These are phyloP conservation scores for Dionaea muscipula DNA, from an alignment of 179 eudicot genomes.

Conservation along the genomic window DNA sequence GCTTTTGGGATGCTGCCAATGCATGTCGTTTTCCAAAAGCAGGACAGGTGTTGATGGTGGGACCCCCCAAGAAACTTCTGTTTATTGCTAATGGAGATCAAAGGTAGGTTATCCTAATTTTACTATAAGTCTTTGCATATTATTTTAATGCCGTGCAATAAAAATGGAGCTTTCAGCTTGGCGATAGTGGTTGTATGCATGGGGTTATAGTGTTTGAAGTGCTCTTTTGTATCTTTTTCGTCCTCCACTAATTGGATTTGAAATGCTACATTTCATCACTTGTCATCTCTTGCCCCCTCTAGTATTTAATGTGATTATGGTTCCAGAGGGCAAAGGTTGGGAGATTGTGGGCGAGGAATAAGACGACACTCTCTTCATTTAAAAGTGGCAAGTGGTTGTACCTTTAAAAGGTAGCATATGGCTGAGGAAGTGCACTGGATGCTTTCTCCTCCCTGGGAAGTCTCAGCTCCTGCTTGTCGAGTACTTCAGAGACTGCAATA, in stretches of 20 bases:
- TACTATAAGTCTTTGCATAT: conserved; percentile 3
- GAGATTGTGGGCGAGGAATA: conserved; percentile 44
- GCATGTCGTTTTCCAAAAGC: conserved; percentile 1
- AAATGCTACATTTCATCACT: no score
- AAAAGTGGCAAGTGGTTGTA: conserved; percentile 13
- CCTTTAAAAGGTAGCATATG: conserved; percentile 19
- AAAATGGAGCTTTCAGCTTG: not conserved
- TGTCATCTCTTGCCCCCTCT: no score
- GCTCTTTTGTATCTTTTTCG: no score
- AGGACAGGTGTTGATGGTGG: not conserved
- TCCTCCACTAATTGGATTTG: no score
- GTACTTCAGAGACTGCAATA: not conserved
- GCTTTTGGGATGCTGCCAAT: conserved; percentile 2
- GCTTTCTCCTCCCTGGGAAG: conserved; percentile 4
- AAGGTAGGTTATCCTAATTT: no score
- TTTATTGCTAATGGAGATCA: not conserved
- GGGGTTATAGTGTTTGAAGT: not conserved
- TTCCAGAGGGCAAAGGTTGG: conserved; percentile 1
- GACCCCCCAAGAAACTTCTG: not conserved
- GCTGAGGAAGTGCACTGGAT: conserved; percentile 11
- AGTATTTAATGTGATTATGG: no score
- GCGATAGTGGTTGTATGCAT: not conserved
- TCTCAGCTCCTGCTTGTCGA: conserved; percentile 13
- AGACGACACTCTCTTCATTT: conserved; percentile 27
- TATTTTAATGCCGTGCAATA: not conserved